These are phyloP conservation scores for Candida glaebosa DNA, from an alignment of 805 yeast genomes.

Conservation along the genomic window DNA sequence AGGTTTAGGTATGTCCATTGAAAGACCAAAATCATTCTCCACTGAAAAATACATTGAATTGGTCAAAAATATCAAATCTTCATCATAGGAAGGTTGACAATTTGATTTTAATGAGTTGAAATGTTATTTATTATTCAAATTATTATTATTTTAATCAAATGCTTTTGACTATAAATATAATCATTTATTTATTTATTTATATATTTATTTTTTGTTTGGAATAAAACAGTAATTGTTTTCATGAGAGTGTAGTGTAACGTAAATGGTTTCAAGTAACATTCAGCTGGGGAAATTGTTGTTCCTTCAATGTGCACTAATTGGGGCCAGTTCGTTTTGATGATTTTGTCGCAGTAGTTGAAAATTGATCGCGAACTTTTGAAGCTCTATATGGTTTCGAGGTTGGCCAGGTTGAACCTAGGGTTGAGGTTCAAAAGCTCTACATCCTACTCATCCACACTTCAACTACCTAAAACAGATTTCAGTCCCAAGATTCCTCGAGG, in stretches of 20 bases:
- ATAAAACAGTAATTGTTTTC: no score
- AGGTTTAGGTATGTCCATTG: slow-evolving; percentile 72
- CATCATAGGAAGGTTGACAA: slow-evolving; percentile 2
- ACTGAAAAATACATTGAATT: slow-evolving; percentile 88
- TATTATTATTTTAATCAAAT: slow-evolving; percentile 2
- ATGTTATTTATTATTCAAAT: slow-evolving; percentile 8
- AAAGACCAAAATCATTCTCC: slow-evolving; percentile 86
- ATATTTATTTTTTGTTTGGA: not conserved
- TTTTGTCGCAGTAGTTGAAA: not conserved
- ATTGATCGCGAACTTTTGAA: no score
- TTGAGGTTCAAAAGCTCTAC: not conserved
- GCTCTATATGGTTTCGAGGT: not conserved
- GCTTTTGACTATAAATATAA: no score
- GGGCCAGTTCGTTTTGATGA: no score
- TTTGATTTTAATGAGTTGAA: not conserved
- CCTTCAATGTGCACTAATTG: no score
- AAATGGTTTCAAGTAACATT: not conserved
- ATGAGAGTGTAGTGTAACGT: not conserved
- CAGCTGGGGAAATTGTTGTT: no score
- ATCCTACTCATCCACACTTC: slow-evolving; percentile 43
- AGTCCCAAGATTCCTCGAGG: slow-evolving; percentile 51
- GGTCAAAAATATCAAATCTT: slow-evolving; percentile 45
- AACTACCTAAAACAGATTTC: slow-evolving; percentile 63
- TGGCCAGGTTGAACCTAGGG: not conserved
- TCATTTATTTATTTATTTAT: slow-evolving; percentile 5